Evolutionary conservation across 2,329 filamentous ascomycete species (phyloP).

Genomic region (Dactylonectria macrodidyma): DNA sequence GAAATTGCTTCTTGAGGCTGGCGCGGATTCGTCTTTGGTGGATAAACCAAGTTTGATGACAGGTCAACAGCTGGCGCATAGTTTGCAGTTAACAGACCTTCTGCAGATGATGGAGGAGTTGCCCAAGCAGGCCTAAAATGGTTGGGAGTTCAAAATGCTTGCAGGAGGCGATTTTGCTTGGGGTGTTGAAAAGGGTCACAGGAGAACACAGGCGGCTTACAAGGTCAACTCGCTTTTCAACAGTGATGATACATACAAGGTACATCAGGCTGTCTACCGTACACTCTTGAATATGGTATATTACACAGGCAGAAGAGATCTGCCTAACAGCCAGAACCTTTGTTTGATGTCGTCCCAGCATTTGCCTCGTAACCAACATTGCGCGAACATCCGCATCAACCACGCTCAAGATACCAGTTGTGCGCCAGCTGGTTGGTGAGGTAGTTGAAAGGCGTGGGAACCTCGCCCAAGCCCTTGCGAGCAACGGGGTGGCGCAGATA

Average conservation of each 20-base stretch:
- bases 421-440: constrained; percentile 85
- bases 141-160: background rate
- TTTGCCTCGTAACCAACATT: constrained; percentile 18
- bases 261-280: constrained; percentile 50
- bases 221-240: constrained; percentile 40
- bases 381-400: constrained; percentile 62
- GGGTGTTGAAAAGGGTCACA: background rate
- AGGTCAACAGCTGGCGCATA: constrained; percentile 6
- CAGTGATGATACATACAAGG: constrained; percentile 49
- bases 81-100: constrained; percentile 2
- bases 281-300: constrained; percentile 51
- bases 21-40: constrained; percentile 36
- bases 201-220: background rate
- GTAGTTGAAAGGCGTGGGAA: constrained; percentile 84
- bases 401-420: constrained; percentile 92
- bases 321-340: constrained; percentile 40
- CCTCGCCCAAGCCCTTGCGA: constrained; percentile 83
- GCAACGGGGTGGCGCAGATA: constrained; percentile 96
- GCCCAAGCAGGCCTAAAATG: background rate
- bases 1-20: constrained; percentile 43
- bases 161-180: background rate
- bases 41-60: background rate
- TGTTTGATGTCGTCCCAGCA: constrained; percentile 31
- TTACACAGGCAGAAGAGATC: constrained; percentile 47
- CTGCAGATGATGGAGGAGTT: constrained; percentile 1